A percentile compares a stretch with the other conserved stretches of the same genome.
Evolutionary conservation across 2,329 filamentous ascomycete species (phyloP).

Genomic region (Corynespora cassiicola): DNA sequence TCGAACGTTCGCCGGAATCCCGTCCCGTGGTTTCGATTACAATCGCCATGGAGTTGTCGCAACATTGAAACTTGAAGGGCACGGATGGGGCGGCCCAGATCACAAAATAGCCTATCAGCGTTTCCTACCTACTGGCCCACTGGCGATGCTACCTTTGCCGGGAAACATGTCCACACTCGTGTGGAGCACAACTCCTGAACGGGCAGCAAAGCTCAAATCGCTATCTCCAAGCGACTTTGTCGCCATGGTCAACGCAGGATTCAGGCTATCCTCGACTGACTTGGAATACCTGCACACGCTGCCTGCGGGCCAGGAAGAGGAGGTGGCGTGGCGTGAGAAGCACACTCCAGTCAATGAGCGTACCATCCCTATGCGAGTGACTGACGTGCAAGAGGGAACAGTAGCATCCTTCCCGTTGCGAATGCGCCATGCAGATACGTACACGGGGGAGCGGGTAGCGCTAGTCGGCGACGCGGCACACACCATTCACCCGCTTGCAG

Average conservation of each 20-base stretch:
- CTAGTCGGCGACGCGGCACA: slow-evolving; percentile 95
- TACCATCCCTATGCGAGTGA: slow-evolving; percentile 68
- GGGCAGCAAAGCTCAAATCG: slow-evolving; percentile 79
- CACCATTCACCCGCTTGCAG: slow-evolving; percentile 91
- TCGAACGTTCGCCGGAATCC: slow-evolving; percentile 84
- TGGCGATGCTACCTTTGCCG: slow-evolving; percentile 89
- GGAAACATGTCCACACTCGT: slow-evolving; percentile 84
- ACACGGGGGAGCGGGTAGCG: slow-evolving; percentile 87
- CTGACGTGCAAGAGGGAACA: slow-evolving; percentile 76
- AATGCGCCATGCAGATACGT: slow-evolving; percentile 92
- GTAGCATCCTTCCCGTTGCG: slow-evolving; percentile 90
- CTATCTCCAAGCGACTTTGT: slow-evolving; percentile 76
- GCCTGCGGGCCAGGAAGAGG: slow-evolving; percentile 62
- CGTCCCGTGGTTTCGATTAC: slow-evolving; percentile 92
- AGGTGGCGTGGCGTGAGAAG: slow-evolving; percentile 81
- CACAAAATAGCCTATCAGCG: slow-evolving; percentile 88
- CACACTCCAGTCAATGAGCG: slow-evolving; percentile 64
- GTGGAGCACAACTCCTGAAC: slow-evolving; percentile 88
- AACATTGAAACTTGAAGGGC: slow-evolving; percentile 74
- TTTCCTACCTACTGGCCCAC: slow-evolving; percentile 89
- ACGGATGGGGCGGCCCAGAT: slow-evolving; percentile 46
- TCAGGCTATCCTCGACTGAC: slow-evolving; percentile 80
- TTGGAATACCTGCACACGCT: slow-evolving; percentile 81
- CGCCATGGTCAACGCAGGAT: slow-evolving; percentile 91
- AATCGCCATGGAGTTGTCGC: slow-evolving; percentile 88